A percentile compares a stretch with the other conserved stretches of the same genome.
These are phyloP conservation scores for Lunularia cruciata DNA, from an alignment of 225 moss, liverwort and hornwort genomes.

Conservation along the genomic window DNA sequence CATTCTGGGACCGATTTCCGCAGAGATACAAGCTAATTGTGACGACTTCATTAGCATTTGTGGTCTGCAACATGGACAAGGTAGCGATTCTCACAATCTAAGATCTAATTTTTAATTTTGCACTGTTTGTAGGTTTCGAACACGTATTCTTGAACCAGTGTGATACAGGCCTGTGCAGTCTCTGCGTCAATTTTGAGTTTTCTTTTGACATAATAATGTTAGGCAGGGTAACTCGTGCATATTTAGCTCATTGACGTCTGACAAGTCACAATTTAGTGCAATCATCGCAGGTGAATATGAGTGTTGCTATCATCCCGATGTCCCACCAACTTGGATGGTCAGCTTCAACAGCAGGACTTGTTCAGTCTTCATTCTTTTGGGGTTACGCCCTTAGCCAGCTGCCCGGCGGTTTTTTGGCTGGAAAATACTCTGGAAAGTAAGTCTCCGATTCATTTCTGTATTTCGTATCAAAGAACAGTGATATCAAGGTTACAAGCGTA, in stretches of 20 bases:
- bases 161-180: background rate
- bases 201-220: background rate
- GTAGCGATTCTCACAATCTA: slow-evolving; percentile 34
- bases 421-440: slow-evolving; percentile 83
- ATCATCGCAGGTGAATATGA: slow-evolving; percentile 85
- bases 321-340: slow-evolving; percentile 89
- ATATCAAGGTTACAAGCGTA: no score
- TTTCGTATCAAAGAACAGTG: no score
- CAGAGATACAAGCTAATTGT: slow-evolving; percentile 74
- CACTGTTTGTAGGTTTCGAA: background rate
- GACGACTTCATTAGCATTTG: slow-evolving; percentile 87
- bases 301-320: slow-evolving; percentile 96
- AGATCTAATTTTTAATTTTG: background rate
- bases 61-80: slow-evolving; percentile 99
- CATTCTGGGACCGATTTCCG: slow-evolving; percentile 60
- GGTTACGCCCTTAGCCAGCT: slow-evolving; percentile 89
- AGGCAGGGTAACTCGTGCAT: background rate
- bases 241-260: no score
- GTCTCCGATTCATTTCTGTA: no score
- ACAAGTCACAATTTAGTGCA: background rate
- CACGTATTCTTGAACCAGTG: background rate
- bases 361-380: slow-evolving; percentile 99
- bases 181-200: background rate
- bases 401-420: slow-evolving; percentile 95
- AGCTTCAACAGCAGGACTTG: slow-evolving; percentile 77